These are phyloP conservation scores for Lathyrus aphaca DNA, from an alignment of 306 rosid species.

Conservation along the genomic window DNA sequence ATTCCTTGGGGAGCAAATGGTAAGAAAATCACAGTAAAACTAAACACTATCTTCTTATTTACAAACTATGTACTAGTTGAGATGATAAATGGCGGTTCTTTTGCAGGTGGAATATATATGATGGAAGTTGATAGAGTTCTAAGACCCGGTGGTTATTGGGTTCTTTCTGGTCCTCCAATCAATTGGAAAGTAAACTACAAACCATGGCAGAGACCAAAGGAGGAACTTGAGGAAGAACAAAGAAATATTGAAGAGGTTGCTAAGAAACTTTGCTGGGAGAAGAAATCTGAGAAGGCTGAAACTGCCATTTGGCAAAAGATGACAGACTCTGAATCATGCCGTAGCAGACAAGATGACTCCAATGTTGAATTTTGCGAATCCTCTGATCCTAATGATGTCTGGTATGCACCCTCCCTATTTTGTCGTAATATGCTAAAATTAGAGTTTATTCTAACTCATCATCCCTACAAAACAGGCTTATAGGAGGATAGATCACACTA, in stretches of 20 bases:
- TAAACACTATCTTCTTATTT: not conserved
- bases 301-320: constrained; percentile 90
- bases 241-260: constrained; percentile 79
- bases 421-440: too few relatives aligned
- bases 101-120: constrained; percentile 80
- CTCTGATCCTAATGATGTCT: constrained; percentile 66
- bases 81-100: constrained; percentile 7
- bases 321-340: constrained; percentile 67
- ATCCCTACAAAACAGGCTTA: too few relatives aligned
- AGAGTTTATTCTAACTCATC: too few relatives aligned
- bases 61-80: constrained; percentile 9
- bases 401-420: constrained; percentile 52
- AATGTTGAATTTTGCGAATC: constrained; percentile 60
- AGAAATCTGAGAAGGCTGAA: constrained; percentile 82
- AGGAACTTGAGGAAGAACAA: constrained; percentile 87
- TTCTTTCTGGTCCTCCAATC: constrained; percentile 96
- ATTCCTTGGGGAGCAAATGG: constrained; percentile 86
- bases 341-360: constrained; percentile 65
- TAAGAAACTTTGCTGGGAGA: constrained; percentile 96
- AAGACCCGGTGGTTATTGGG: constrained; percentile 99
- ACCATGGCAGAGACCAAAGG: constrained; percentile 88
- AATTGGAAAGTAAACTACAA: constrained; percentile 80
- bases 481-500: too few relatives aligned
- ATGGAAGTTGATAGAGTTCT: constrained; percentile 96
- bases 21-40: constrained; percentile 33